Evolutionary conservation across 2,329 filamentous ascomycete species (phyloP).

Genomic region (Celoporthe dispersa): DNA sequence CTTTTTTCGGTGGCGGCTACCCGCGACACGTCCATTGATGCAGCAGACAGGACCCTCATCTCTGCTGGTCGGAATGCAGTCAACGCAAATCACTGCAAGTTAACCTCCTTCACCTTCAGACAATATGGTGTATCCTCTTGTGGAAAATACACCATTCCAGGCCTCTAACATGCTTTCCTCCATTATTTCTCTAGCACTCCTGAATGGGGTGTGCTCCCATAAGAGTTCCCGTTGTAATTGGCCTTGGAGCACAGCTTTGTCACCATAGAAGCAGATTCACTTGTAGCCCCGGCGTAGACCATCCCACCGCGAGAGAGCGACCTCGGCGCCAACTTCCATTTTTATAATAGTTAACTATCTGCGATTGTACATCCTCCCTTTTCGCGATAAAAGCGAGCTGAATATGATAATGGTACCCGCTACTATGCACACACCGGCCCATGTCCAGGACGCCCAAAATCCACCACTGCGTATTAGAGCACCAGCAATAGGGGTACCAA

Average conservation of each 20-base stretch:
- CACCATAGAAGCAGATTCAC: not conserved
- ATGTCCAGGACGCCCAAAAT: not conserved
- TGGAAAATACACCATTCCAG: too few species aligned
- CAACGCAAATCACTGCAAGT: too few species aligned
- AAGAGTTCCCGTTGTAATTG: too few species aligned
- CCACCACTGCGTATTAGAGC: not conserved
- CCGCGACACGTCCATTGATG: too few species aligned
- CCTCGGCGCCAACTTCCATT: not conserved
- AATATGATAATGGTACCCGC: not conserved
- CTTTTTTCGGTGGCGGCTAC: too few species aligned
- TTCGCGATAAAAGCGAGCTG: not conserved
- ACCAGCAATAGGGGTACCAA: slow-evolving; percentile 15
- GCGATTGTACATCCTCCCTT: not conserved
- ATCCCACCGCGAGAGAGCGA: not conserved
- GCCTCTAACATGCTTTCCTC: too few species aligned
- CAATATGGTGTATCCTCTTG: too few species aligned
- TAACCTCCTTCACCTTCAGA: too few species aligned
- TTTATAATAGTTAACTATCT: not conserved
- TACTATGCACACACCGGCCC: not conserved
- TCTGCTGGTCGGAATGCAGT: too few species aligned
- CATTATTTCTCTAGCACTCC: too few species aligned
- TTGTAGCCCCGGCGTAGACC: not conserved
- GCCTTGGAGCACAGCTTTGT: not conserved
- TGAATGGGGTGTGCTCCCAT: too few species aligned
- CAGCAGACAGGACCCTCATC: too few species aligned